These are phyloP conservation scores for Theobroma cacao DNA, from an alignment of 345 rosid genomes.

Conservation along the genomic window DNA sequence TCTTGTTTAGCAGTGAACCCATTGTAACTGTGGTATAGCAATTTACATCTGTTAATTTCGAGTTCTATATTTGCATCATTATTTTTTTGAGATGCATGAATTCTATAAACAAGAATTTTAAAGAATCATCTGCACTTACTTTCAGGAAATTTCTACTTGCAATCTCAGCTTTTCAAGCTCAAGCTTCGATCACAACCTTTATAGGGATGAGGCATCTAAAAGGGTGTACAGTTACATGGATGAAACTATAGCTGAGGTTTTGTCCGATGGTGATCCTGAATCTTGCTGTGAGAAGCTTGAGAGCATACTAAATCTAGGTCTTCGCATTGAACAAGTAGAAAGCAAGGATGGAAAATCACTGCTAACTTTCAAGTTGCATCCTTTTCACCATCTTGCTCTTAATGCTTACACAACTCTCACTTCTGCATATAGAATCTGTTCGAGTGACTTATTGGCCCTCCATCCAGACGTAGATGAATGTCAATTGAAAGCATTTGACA, in stretches of 20 bases:
- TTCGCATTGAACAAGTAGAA: slow-evolving; percentile 24
- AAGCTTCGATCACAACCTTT: slow-evolving; percentile 19
- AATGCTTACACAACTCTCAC: slow-evolving; percentile 61
- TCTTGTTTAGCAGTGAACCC: not conserved
- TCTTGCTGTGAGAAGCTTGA: slow-evolving; percentile 69
- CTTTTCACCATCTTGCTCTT: slow-evolving; percentile 57
- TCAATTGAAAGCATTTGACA: slow-evolving; percentile 35
- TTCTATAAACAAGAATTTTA: not conserved
- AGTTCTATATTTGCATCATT: not conserved
- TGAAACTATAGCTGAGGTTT: slow-evolving; percentile 47
- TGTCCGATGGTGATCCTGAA: slow-evolving; percentile 49
- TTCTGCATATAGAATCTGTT: slow-evolving; percentile 60
- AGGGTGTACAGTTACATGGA: slow-evolving; percentile 44
- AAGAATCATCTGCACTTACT: not conserved
- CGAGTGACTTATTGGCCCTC: slow-evolving; percentile 24
- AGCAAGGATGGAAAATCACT: slow-evolving; percentile 14
- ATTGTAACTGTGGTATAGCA: not conserved
- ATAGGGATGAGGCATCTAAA: slow-evolving; percentile 34
- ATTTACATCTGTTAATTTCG: not conserved
- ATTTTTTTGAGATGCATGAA: not conserved
- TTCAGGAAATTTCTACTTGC: slow-evolving; percentile 48
- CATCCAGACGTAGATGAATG: slow-evolving; percentile 24
- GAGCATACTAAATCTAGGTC: slow-evolving; percentile 41
- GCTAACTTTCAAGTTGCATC: slow-evolving; percentile 45
- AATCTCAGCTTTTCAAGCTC: slow-evolving; percentile 19